phyloP scores from a whole-genome alignment of 1,139 yeast species.

The Taphrina pruni region DNA sequence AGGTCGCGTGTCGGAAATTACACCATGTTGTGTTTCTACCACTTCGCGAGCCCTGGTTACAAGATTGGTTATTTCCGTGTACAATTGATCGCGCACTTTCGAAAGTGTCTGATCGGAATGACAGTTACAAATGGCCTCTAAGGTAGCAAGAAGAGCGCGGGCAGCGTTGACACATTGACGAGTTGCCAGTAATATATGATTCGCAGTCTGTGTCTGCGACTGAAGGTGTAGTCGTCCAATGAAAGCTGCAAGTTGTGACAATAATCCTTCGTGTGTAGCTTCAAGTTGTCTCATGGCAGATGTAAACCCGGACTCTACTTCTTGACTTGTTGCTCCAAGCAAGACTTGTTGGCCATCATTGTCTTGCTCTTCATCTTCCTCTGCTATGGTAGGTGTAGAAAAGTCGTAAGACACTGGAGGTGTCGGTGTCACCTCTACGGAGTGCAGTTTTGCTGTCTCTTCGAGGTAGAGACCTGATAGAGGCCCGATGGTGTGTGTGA shows the following conservation, averaged over 20 bases:
- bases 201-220: conserved; percentile 50
- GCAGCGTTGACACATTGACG: conserved; percentile 56
- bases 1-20: conserved; percentile 34
- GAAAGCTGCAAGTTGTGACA: conserved; percentile 67
- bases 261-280: conserved; percentile 73
- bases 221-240: conserved; percentile 50
- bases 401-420: conserved; percentile 37
- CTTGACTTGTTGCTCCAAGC: background rate
- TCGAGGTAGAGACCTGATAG: conserved; percentile 27
- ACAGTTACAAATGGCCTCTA: conserved; percentile 51
- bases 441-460: conserved; percentile 23
- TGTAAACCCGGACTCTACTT: conserved; percentile 48
- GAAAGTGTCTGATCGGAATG: conserved; percentile 51
- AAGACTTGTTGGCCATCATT: background rate
- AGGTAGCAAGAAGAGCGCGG: conserved; percentile 54
- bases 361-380: conserved; percentile 47
- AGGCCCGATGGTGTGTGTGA: conserved; percentile 50
- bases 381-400: conserved; percentile 58
- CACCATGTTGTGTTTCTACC: conserved; percentile 47
- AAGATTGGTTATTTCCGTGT: conserved; percentile 49
- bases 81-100: conserved; percentile 52
- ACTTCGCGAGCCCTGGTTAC: conserved; percentile 50
- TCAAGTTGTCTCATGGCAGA: conserved; percentile 71
- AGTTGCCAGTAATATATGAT: conserved; percentile 53
- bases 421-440: conserved; percentile 31